Conservation (phyloP, 768 basidiomycete genomes). For the Leccinum ochraceum region DNA sequence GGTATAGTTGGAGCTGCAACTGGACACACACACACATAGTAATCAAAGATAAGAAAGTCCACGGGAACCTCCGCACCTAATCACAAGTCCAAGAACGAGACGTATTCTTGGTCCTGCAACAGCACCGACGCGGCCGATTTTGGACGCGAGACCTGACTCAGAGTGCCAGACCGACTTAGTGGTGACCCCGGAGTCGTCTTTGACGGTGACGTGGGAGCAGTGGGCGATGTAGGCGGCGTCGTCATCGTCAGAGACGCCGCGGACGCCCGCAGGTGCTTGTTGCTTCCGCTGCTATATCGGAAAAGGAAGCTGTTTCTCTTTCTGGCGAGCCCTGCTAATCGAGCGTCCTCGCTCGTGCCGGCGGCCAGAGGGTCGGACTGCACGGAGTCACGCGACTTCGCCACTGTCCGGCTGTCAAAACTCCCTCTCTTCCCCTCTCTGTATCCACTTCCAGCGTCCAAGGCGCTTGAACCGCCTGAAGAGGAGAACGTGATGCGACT, state of each 20-base stretch:
- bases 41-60: neutral
- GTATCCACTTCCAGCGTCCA: neutral
- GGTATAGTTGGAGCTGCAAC: neutral
- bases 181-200: neutral
- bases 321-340: neutral
- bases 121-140: slow-evolving; percentile 6
- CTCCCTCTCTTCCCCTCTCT: neutral
- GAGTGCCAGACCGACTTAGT: neutral
- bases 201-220: neutral
- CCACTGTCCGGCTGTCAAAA: neutral
- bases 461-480: slow-evolving; percentile 9
- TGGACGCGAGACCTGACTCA: neutral
- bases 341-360: neutral
- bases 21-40: neutral
- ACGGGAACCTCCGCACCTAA: neutral
- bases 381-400: slow-evolving; percentile 7
- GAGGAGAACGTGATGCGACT: slow-evolving; percentile 16
- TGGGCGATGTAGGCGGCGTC: neutral
- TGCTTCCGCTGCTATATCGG: slow-evolving; percentile 4
- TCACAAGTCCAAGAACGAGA: slow-evolving; percentile 30
- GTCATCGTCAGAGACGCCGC: neutral
- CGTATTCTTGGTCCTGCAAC: slow-evolving; percentile 22
- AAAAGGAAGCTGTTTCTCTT: slow-evolving; percentile 2
- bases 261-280: neutral
- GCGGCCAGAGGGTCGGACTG: slow-evolving; percentile 1